Evolutionary conservation across 2,329 filamentous ascomycete species (phyloP).

Genomic region (Onygenales sp.): DNA sequence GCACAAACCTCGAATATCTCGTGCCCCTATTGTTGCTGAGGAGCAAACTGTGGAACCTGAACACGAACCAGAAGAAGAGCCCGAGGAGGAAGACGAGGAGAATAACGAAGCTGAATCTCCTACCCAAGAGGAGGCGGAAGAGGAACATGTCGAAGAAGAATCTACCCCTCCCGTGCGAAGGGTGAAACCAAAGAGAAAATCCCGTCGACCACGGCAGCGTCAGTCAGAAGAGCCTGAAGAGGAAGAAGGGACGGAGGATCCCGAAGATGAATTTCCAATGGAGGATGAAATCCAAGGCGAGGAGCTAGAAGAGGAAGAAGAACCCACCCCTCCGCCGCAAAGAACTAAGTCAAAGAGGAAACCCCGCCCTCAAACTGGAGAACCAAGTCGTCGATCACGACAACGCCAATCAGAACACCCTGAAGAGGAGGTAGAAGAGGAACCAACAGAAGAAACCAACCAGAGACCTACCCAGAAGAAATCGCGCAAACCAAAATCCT

Average conservation of each 20-base stretch:
- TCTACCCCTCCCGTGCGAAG: neutral
- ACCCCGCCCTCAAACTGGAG: neutral
- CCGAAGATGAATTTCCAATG: constrained; percentile 14
- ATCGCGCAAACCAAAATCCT: constrained; percentile 1
- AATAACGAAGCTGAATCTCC: constrained; percentile 4
- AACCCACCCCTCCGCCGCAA: neutral
- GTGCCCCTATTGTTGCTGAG: neutral
- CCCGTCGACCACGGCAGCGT: neutral
- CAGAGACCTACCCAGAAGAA: neutral
- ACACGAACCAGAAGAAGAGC: constrained; percentile 4
- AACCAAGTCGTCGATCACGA: neutral
- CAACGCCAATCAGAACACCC: constrained; percentile 4
- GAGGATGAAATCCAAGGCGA: constrained; percentile 12
- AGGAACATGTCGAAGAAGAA: neutral
- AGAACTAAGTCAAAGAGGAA: neutral
- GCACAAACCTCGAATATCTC: neutral
- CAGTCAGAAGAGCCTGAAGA: constrained; percentile 7
- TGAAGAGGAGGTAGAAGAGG: constrained; percentile 9
- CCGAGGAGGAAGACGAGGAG: constrained; percentile 8
- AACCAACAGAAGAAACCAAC: constrained; percentile 13
- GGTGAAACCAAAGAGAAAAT: neutral
- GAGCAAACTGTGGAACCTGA: constrained; percentile 2
- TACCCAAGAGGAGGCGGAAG: constrained; percentile 2
- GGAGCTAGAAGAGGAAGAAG: constrained; percentile 2
- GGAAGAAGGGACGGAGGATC: constrained; percentile 11